Evolutionary conservation across 805 yeast genomes (phyloP).

Genomic region (Saccharomycopsis selenospora): DNA sequence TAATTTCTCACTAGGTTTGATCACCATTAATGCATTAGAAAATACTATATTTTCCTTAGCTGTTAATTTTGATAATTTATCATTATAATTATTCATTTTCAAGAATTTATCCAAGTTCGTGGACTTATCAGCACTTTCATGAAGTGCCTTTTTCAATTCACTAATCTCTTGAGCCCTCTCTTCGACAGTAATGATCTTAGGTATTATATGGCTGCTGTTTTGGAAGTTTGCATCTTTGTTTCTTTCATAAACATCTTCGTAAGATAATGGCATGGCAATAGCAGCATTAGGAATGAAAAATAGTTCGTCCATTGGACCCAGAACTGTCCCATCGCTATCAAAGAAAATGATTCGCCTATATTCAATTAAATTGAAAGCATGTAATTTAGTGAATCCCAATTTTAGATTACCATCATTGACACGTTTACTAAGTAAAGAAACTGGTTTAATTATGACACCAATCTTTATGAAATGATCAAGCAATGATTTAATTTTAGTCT

Average conservation of each 20-base stretch:
- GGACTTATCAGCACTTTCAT: conserved; percentile 21
- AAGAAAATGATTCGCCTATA: conserved; percentile 47
- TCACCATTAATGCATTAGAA: conserved; percentile 48
- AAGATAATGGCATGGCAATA: conserved; percentile 40
- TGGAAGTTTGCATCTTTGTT: conserved; percentile 25
- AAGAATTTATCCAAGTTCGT: conserved; percentile 29
- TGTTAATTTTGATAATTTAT: conserved; percentile 32
- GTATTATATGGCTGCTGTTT: background rate
- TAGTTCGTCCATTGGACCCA: conserved; percentile 40
- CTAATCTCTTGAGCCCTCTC: background rate
- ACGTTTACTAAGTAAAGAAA: conserved; percentile 25
- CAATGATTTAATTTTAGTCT: conserved; percentile 14
- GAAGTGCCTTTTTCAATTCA: background rate
- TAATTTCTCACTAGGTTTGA: conserved; percentile 36
- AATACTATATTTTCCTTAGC: conserved; percentile 28
- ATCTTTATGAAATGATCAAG: conserved; percentile 23
- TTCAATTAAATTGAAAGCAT: conserved; percentile 40
- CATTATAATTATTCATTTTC: too few species aligned
- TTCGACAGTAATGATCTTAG: conserved; percentile 11
- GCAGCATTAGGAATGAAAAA: conserved; percentile 41
- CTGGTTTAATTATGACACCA: conserved; percentile 24
- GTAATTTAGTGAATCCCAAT: conserved; percentile 50
- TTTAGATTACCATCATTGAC: conserved; percentile 26
- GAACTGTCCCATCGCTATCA: conserved; percentile 46
- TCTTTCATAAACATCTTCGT: conserved; percentile 30